Evolutionary conservation across 73 alveolate genomes (phyloP).

Genomic region (Halteria grandinella): DNA sequence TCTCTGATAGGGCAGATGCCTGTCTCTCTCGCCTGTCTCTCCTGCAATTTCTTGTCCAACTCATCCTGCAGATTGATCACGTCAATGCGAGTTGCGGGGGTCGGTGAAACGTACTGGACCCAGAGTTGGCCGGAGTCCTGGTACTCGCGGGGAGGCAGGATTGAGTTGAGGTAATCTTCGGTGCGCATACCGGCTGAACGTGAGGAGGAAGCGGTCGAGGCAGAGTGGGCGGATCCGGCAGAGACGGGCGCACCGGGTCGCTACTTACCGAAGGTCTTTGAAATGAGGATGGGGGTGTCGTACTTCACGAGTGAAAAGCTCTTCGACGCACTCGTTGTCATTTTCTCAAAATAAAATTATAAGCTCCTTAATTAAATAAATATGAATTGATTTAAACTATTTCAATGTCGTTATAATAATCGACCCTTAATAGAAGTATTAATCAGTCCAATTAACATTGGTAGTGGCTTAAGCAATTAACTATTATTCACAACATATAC

Average conservation of each 20-base stretch:
- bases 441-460: too few relatives aligned
- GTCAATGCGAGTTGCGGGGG: conserved; percentile 84
- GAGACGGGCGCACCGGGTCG: conserved; percentile 31
- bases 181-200: conserved; percentile 58
- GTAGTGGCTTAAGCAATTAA: too few relatives aligned
- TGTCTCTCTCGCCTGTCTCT: conserved; percentile 80
- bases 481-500: too few relatives aligned
- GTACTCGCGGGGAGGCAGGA: conserved; percentile 88
- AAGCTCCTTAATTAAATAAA: background rate
- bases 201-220: conserved; percentile 43
- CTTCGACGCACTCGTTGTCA: conserved; percentile 25
- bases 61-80: conserved; percentile 79
- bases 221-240: conserved; percentile 3
- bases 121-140: conserved; percentile 81
- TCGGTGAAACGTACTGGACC: conserved; percentile 82
- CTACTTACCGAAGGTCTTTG: conserved; percentile 71
- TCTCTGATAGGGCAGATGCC: conserved; percentile 91
- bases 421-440: background rate
- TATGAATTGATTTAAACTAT: too few relatives aligned
- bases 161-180: conserved; percentile 96
- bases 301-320: conserved; percentile 76
- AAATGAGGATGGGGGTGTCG: conserved; percentile 86
- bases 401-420: background rate
- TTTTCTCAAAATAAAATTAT: conserved; percentile 28
- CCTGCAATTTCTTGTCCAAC: conserved; percentile 64